Percentiles rank a stretch among this genome's conserved stretches.
These are phyloP conservation scores for Penicillium alfredii DNA, from an alignment of 495 filamentous ascomycete genomes.

Conservation along the genomic window DNA sequence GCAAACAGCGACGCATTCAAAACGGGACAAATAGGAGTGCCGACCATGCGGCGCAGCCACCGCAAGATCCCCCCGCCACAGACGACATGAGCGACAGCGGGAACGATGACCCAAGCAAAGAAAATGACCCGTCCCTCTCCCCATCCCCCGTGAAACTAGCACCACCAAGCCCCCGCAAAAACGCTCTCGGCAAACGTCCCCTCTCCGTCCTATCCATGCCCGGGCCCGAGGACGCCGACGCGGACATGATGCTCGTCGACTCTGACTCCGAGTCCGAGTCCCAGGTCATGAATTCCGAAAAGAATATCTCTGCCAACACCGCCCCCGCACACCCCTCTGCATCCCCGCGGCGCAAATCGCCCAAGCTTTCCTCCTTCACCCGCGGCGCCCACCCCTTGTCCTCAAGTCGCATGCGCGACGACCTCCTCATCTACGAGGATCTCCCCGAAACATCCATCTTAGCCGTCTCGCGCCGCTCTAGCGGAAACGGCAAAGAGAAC, in stretches of 20 bases:
- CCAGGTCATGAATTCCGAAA: conserved; percentile 25
- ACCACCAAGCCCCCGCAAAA: conserved; percentile 31
- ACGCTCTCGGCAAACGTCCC: conserved; percentile 36
- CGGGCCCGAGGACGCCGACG: conserved; percentile 19
- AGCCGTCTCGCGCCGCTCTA: conserved; percentile 18
- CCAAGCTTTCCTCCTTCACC: conserved; percentile 26
- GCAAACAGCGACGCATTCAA: conserved; percentile 21
- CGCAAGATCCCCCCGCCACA: background rate
- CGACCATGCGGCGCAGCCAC: conserved; percentile 2
- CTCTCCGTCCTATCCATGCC: conserved; percentile 34
- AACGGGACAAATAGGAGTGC: conserved; percentile 24
- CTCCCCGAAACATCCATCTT: conserved; percentile 15
- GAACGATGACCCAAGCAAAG: conserved; percentile 37
- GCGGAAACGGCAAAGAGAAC: conserved; percentile 34
- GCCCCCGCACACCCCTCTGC: conserved; percentile 5
- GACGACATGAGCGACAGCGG: conserved; percentile 25
- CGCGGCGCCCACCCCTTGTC: conserved; percentile 22
- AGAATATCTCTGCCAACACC: conserved; percentile 40
- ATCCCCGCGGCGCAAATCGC: conserved; percentile 25
- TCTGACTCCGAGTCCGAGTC: conserved; percentile 19
- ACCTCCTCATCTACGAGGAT: conserved; percentile 38
- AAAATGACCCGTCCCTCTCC: conserved; percentile 46
- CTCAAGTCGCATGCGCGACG: conserved; percentile 24
- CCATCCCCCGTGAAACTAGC: conserved; percentile 29
- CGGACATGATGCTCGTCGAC: conserved; percentile 25